Conservation (phyloP, 768 basidiomycete genomes). For the Tylopilus sp. region DNA sequence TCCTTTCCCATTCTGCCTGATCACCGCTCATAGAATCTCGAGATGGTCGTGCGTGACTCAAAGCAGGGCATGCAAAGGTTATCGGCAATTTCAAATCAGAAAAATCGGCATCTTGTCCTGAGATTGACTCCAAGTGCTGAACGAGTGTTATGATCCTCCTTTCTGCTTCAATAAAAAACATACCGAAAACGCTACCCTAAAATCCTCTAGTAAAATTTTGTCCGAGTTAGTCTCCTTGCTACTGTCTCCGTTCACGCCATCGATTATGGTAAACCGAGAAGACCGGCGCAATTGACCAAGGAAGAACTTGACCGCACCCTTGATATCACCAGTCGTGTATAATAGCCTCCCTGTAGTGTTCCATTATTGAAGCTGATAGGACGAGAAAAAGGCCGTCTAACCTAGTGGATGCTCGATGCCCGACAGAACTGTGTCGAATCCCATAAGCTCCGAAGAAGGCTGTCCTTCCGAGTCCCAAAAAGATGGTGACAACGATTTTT, state of each 20-base stretch:
- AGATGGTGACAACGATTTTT: constrained; percentile 68
- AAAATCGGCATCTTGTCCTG: constrained; percentile 40
- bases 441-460: constrained; percentile 35
- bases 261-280: constrained; percentile 15
- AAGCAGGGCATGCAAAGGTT: constrained; percentile 56
- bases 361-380: constrained; percentile 5
- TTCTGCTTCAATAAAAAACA: constrained; percentile 14
- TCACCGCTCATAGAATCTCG: constrained; percentile 46
- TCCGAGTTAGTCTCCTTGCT: constrained; percentile 43
- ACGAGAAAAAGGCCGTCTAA: constrained; percentile 24
- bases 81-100: constrained; percentile 60
- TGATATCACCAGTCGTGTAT: constrained; percentile 86
- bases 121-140: constrained; percentile 71
- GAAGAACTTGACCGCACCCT: constrained; percentile 75
- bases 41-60: constrained; percentile 56
- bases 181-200: constrained; percentile 82
- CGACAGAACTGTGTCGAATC: constrained; percentile 62
- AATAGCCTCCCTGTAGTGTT: constrained; percentile 71
- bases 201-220: constrained; percentile 81
- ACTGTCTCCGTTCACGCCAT: constrained; percentile 22
- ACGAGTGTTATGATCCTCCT: neutral
- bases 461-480: constrained; percentile 75
- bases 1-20: constrained; percentile 52
- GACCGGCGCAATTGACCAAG: constrained; percentile 63
- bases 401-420: constrained; percentile 81